Base-by-base conservation (phyloP, 1,284 basidiomycete species). In the Heterobasidion parviporum region DNA sequence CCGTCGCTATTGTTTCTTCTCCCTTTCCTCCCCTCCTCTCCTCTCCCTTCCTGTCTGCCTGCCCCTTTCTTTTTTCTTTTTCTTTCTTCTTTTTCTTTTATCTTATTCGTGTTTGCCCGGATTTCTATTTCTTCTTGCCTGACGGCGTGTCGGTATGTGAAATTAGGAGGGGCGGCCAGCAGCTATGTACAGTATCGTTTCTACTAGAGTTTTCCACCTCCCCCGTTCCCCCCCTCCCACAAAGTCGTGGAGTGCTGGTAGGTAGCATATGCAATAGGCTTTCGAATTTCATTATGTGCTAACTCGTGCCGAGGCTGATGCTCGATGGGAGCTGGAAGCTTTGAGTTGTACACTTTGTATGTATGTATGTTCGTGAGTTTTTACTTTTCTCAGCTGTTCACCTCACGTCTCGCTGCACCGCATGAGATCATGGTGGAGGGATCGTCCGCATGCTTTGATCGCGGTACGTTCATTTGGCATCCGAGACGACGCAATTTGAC, bases 141-240 rank as follows among this genome's bases (percentile, higher is more conserved):
- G 50, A 54, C 55, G 48, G 52, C 58, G 58, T 55, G 54, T 50
- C 55, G 51, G 53, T 61, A 41, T 59, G 60, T 50, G 55, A 48
- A 54, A 54, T 50, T 48, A 46, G 48, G 56, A 56, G 55, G 60
- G 52, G 32, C 60, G 32, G 58, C 50, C 49, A 55, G 55, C 59
- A 59, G 56, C 59, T 56, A 54, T 54, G 55, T 61, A 61, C 54
- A 61, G 48, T 56, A 56, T 34, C 55, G 56, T 54, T 55, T 20
- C 18, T 56, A 58, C 51, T 58, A 58, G 56, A 61, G 47, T 41
- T 41, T 41, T 41, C n/a, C 59, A 59, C 57, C 50, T 18, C 44
- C 44, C 44, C 44, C 34, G 48, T 33, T 50, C 26, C 26, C 26
- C 26, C 26, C 26, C 26, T 26, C 26, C 26, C 38, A 41, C 38